Evolutionary conservation across 176 grass and related monocot genomes (phyloP).

Genomic region (Zea luxurians): DNA sequence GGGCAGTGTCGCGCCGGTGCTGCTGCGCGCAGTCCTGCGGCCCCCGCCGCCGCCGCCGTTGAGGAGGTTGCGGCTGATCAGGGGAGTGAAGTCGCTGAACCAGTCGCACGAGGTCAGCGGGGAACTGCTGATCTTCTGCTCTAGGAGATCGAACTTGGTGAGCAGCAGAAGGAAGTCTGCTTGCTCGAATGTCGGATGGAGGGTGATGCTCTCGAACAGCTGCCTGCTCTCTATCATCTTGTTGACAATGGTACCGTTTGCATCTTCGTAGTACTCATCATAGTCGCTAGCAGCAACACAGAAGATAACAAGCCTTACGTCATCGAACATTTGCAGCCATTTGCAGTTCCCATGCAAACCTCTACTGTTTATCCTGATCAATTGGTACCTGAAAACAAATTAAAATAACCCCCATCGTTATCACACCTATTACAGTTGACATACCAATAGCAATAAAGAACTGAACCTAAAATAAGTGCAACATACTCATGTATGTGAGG

Average conservation of each 20-base stretch:
- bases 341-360: conserved; percentile 69
- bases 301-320: conserved; percentile 77
- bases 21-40: conserved; percentile 24
- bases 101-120: conserved; percentile 71
- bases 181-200: conserved; percentile 62
- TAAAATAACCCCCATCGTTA: not conserved
- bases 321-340: conserved; percentile 89
- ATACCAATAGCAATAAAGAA: not conserved
- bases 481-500: not conserved
- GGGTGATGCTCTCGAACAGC: conserved; percentile 65
- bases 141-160: conserved; percentile 87
- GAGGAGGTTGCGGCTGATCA: conserved; percentile 51
- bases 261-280: conserved; percentile 65
- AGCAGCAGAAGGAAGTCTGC: conserved; percentile 69
- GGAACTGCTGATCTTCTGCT: conserved; percentile 72
- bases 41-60: not conserved
- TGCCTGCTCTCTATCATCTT: conserved; percentile 85
- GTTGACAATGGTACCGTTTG: conserved; percentile 49
- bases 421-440: not conserved
- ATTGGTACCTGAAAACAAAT: conserved; percentile 63
- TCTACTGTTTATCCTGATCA: conserved; percentile 82
- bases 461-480: not conserved
- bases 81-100: conserved; percentile 72
- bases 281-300: conserved; percentile 75
- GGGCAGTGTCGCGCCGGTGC: conserved; percentile 43